Evolutionary conservation across 495 filamentous ascomycete species (phyloP), one percentile per base, ranked within the genome.

Genomic region (Jackrogersella minutella): DNA sequence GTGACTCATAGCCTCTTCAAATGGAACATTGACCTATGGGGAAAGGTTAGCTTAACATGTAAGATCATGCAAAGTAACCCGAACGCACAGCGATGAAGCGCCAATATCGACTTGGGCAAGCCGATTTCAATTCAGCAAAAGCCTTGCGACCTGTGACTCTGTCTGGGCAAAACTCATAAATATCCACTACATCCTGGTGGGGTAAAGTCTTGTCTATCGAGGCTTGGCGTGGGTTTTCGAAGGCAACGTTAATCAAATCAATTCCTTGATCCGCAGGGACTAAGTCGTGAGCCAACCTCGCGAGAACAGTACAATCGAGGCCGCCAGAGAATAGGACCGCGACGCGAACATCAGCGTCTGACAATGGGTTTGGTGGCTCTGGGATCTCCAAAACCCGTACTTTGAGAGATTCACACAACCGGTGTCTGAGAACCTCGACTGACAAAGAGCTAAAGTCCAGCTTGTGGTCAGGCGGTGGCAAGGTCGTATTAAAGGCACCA

Each of bases 271-370:
- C 73, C 1, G 71, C 19, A 0, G 92, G 90, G 7, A 97, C 74
- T 19, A 93, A 76, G 24, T 96, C 90, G 67, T 97, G 93, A n/a
- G 84, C 79, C 21, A 98, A 74, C 50, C 93, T 84, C 10, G 96
- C 94, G 22, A 99, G 81, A 0, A 97, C 77, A 2, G 93, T 93
- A 74, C 95, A 97, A 74, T 99, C 95, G 7, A 99, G 81, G 0
- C 95, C 95, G 4, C 95, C 95, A 0, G 94, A 97, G 76, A 98
- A 99, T 0, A 99, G 82, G 1, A 99, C 84, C 0, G 93, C 93
- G 26, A 97, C 68, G 53, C 86, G 87, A 66, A 74, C 79, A 74
- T 73, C 75, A 36, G 59, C 28, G 36, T 78, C 44, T 8, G 80
- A 54, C 47, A 33, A 47, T 2, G 64, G 21, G 44, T 63, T 60